phyloP scores from a whole-genome alignment of 2,329 filamentous ascomycete species.

The Colletotrichum theobromicola region DNA sequence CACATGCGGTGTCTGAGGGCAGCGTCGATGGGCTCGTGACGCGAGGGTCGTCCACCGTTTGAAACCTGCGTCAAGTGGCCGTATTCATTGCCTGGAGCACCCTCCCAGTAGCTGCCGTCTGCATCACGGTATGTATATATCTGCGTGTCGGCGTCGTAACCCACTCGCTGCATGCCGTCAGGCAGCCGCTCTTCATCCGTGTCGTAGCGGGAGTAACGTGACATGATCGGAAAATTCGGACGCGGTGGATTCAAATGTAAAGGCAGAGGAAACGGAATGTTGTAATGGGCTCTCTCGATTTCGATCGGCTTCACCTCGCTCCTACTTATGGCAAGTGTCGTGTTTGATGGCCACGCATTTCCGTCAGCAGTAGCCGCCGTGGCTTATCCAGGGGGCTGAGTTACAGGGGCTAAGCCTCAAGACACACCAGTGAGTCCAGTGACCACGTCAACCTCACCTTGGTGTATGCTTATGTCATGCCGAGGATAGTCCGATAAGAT shows the following conservation, averaged over 20 bases:
- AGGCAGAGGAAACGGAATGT: not conserved
- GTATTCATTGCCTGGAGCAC: slow-evolving; percentile 54
- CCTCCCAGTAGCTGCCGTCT: slow-evolving; percentile 55
- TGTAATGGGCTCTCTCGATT: not conserved
- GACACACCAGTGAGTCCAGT: too few relatives aligned
- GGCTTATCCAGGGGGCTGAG: not conserved
- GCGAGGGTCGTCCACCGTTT: slow-evolving; percentile 31
- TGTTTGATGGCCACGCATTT: not conserved
- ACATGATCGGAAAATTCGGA: slow-evolving; percentile 33
- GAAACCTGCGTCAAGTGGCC: slow-evolving; percentile 50
- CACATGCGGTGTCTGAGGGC: not conserved
- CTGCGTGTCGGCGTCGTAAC: slow-evolving; percentile 61
- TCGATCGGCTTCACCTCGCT: not conserved
- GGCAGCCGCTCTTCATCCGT: slow-evolving; percentile 58
- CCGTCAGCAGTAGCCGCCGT: not conserved
- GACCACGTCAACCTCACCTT: not conserved
- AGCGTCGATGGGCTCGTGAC: slow-evolving; percentile 33
- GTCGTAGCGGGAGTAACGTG: slow-evolving; percentile 47
- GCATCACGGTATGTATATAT: slow-evolving; percentile 56
- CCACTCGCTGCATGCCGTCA: slow-evolving; percentile 57
- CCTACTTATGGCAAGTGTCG: not conserved
- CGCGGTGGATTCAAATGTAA: not conserved
- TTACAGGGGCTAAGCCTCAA: not conserved
- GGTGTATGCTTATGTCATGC: not conserved
- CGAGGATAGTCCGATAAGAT: not conserved